These are phyloP conservation scores for Leishmania arabica DNA, from an alignment of 208 protist genomes.

Conservation along the genomic window DNA sequence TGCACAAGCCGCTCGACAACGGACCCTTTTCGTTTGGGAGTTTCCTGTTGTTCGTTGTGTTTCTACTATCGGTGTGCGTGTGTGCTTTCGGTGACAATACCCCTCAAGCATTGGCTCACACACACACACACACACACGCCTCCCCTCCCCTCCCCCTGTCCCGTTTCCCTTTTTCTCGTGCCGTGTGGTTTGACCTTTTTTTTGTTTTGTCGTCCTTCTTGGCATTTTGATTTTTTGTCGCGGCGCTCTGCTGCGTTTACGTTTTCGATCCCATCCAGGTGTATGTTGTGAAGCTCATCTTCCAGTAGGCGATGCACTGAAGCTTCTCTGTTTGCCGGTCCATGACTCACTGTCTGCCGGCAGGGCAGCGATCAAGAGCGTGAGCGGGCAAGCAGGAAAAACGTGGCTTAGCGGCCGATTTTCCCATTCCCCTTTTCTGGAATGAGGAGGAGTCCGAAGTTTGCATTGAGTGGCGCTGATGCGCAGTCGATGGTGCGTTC, in stretches of 20 bases:
- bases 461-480: background rate
- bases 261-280: background rate
- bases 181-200: background rate
- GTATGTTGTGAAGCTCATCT: background rate
- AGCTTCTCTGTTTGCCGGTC: background rate
- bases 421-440: background rate
- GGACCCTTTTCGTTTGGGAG: background rate
- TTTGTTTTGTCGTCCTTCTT: background rate
- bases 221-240: background rate
- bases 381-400: background rate
- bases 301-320: background rate
- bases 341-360: background rate
- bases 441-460: background rate
- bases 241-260: background rate
- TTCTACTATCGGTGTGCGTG: background rate
- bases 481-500: background rate
- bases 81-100: background rate
- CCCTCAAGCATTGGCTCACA: background rate
- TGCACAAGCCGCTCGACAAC: background rate
- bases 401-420: background rate
- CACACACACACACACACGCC: no score
- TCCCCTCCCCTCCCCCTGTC: background rate
- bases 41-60: background rate
- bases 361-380: background rate
- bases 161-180: constrained; percentile 7